These are phyloP conservation scores for Hypomyces perniciosus DNA, from an alignment of 2,329 filamentous ascomycete genomes.

Conservation along the genomic window DNA sequence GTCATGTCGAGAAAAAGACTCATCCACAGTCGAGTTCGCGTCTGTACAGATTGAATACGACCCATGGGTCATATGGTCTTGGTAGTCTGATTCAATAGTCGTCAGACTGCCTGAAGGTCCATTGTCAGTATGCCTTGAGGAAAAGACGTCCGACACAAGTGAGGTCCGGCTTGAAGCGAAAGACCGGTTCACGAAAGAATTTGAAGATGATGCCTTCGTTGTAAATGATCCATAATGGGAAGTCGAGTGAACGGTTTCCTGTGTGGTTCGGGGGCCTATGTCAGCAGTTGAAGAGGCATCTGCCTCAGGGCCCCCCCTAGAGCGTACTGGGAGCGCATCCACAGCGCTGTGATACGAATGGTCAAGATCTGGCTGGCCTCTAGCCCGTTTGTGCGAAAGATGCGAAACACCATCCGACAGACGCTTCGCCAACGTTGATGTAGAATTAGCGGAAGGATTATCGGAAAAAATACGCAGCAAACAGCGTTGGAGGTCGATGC, in stretches of 20 bases:
- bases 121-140: constrained; percentile 18
- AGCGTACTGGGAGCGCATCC: constrained; percentile 14
- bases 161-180: constrained; percentile 20
- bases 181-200: constrained; percentile 12
- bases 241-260: neutral
- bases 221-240: neutral
- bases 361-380: neutral
- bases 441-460: neutral
- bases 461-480: constrained; percentile 18
- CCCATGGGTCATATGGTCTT: constrained; percentile 1
- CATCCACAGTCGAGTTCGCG: constrained; percentile 10
- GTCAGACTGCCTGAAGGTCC: constrained; percentile 26
- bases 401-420: constrained; percentile 18
- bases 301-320: neutral
- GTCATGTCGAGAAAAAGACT: constrained; percentile 11
- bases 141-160: constrained; percentile 14
- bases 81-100: constrained; percentile 20
- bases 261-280: neutral
- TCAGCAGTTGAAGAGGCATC: neutral
- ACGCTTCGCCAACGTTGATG: constrained; percentile 17
- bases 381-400: constrained; percentile 9
- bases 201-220: too few relatives aligned
- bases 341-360: constrained; percentile 2
- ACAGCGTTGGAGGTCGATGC: constrained; percentile 20
- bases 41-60: constrained; percentile 7